Evolutionary conservation across 345 rosid species (phyloP).

Genomic region (Rhizophora mangle): DNA sequence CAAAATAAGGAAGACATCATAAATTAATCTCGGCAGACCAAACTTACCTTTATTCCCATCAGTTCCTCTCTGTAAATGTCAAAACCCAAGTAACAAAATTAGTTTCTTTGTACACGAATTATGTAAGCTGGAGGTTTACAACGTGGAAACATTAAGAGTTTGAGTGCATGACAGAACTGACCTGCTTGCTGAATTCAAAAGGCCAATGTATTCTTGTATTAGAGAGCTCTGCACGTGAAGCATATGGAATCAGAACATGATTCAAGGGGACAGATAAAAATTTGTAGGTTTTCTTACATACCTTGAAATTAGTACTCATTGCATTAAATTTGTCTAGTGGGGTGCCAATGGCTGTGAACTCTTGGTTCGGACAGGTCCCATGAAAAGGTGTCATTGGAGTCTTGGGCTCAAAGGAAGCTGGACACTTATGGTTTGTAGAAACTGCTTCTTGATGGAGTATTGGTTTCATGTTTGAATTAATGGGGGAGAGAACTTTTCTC

Average conservation of each 20-base stretch:
- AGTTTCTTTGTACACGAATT: constrained; percentile 14
- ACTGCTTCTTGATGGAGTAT: constrained; percentile 18
- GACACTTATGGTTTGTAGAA: constrained; percentile 11
- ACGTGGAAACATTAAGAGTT: neutral
- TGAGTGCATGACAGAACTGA: constrained; percentile 15
- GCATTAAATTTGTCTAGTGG: constrained; percentile 55
- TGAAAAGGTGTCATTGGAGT: constrained; percentile 48
- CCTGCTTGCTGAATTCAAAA: constrained; percentile 79
- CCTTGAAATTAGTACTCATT: constrained; percentile 61
- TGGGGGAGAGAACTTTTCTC: constrained; percentile 60
- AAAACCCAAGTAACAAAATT: constrained; percentile 5
- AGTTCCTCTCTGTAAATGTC: constrained; percentile 66
- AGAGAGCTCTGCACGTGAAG: constrained; percentile 51
- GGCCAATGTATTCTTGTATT: constrained; percentile 54
- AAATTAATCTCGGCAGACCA: neutral
- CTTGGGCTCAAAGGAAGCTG: constrained; percentile 31
- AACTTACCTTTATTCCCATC: constrained; percentile 60
- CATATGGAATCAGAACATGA: constrained; percentile 1
- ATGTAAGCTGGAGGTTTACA: neutral
- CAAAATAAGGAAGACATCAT: neutral
- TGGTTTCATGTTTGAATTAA: constrained; percentile 40
- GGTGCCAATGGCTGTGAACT: constrained; percentile 32
- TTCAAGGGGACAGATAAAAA: neutral
- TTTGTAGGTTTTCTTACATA: constrained; percentile 12
- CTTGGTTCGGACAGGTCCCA: constrained; percentile 21